Conservation (phyloP, 352 stramenopile genomes). For the Globisporangium lucens region DNA sequence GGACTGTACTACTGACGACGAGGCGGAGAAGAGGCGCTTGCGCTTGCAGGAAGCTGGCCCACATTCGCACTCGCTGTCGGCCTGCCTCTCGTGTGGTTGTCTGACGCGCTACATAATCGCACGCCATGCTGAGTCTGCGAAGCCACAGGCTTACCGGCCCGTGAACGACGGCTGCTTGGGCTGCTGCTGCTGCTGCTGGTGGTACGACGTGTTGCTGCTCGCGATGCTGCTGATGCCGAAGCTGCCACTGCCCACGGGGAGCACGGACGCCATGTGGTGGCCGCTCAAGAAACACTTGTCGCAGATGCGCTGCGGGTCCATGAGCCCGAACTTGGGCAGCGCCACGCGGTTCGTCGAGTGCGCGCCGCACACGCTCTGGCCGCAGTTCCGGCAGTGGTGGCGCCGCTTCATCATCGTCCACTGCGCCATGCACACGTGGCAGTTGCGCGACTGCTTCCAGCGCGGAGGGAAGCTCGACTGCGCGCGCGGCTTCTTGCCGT, state of each 20-base stretch:
- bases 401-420: slow-evolving; percentile 70
- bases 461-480: slow-evolving; percentile 65
- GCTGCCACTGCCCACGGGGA: slow-evolving; percentile 31
- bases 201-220: slow-evolving; percentile 31
- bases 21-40: background rate
- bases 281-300: slow-evolving; percentile 79
- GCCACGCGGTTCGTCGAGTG: slow-evolving; percentile 80
- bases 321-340: slow-evolving; percentile 67
- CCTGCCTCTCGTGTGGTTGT: background rate
- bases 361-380: slow-evolving; percentile 65
- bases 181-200: slow-evolving; percentile 29
- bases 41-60: background rate
- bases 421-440: slow-evolving; percentile 55
- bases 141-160: slow-evolving; percentile 3
- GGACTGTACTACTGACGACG: background rate
- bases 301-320: slow-evolving; percentile 71
- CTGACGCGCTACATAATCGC: slow-evolving; percentile 1
- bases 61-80: background rate
- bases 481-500: slow-evolving; percentile 21
- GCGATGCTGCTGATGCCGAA: slow-evolving; percentile 32
- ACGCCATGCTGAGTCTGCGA: background rate
- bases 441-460: slow-evolving; percentile 73
- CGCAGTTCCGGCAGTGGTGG: slow-evolving; percentile 82
- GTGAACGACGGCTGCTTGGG: slow-evolving; percentile 20
- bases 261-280: slow-evolving; percentile 43